Evolutionary conservation across 345 rosid genomes (phyloP).

Genomic region (Murraya koenigii): DNA sequence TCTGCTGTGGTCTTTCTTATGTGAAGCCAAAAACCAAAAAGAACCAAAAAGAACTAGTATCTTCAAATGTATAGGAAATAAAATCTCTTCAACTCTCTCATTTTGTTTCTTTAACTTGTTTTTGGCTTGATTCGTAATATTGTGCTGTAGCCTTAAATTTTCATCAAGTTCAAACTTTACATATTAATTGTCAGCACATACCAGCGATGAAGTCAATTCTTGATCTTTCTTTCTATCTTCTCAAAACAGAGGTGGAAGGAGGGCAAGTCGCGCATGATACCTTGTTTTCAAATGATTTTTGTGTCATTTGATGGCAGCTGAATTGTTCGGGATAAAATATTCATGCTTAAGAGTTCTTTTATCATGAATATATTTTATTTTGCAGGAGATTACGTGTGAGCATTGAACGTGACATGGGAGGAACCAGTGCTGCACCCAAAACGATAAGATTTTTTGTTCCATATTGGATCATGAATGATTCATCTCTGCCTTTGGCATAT

Average conservation of each 20-base stretch:
- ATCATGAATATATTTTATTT: background rate
- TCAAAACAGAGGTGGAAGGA: background rate
- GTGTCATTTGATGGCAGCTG: background rate
- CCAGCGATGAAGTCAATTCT: background rate
- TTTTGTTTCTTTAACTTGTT: too few relatives aligned
- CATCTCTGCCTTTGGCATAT: conserved; percentile 73
- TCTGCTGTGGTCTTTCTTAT: background rate
- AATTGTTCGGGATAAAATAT: background rate
- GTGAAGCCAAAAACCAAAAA: background rate
- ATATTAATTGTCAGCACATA: background rate
- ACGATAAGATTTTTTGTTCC: conserved; percentile 90
- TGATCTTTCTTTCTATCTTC: background rate
- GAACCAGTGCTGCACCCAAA: conserved; percentile 78
- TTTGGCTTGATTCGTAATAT: background rate
- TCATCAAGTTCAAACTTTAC: background rate
- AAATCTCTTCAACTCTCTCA: background rate
- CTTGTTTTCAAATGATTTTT: background rate
- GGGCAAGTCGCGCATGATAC: background rate
- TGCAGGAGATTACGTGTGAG: conserved; percentile 92
- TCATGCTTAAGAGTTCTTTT: background rate
- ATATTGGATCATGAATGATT: conserved; percentile 89
- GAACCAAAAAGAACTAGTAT: background rate
- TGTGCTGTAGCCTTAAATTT: background rate
- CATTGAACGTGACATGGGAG: conserved; percentile 92
- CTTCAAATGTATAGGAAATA: background rate